A percentile compares a stretch with the other conserved stretches of the same genome.
Conservation (phyloP, 768 basidiomycete species). For the Brasilioporus rufonigricans region DNA sequence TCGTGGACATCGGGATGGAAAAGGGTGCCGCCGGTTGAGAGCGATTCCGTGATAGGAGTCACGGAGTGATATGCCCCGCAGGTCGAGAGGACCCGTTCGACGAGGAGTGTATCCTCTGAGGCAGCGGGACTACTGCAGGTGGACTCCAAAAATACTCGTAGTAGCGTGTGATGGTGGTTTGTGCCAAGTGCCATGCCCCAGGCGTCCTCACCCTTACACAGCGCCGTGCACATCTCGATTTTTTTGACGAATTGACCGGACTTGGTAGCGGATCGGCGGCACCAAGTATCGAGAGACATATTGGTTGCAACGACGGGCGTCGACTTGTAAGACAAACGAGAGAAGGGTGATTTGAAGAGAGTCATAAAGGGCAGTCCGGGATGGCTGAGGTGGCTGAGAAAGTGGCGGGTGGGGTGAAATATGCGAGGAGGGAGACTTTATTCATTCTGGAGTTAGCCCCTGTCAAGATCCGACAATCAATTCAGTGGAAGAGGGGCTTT, state of each 20-base stretch:
- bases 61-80: constrained; percentile 4
- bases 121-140: not conserved
- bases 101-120: not conserved
- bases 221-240: constrained; percentile 12
- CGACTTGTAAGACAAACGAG: not conserved
- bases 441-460: too few relatives aligned
- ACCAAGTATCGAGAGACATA: constrained; percentile 4
- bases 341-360: constrained; percentile 1
- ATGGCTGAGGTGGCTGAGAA: too few relatives aligned
- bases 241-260: too few relatives aligned
- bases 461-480: too few relatives aligned
- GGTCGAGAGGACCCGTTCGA: constrained; percentile 18
- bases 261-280: not conserved
- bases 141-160: constrained; percentile 3
- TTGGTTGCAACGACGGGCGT: constrained; percentile 2
- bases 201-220: not conserved
- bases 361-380: too few relatives aligned
- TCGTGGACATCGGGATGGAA: constrained; percentile 15
- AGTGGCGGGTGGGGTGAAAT: not conserved
- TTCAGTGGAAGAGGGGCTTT: too few relatives aligned
- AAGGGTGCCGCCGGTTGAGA: not conserved
- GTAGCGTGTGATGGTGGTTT: constrained; percentile 5
- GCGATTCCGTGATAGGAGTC: not conserved
- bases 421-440: too few relatives aligned
- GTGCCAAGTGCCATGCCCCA: not conserved